A percentile compares a stretch with the other conserved stretches of the same genome.
These are phyloP conservation scores for Vishniacozyma victoriae DNA, from an alignment of 768 basidiomycete species.

Conservation along the genomic window DNA sequence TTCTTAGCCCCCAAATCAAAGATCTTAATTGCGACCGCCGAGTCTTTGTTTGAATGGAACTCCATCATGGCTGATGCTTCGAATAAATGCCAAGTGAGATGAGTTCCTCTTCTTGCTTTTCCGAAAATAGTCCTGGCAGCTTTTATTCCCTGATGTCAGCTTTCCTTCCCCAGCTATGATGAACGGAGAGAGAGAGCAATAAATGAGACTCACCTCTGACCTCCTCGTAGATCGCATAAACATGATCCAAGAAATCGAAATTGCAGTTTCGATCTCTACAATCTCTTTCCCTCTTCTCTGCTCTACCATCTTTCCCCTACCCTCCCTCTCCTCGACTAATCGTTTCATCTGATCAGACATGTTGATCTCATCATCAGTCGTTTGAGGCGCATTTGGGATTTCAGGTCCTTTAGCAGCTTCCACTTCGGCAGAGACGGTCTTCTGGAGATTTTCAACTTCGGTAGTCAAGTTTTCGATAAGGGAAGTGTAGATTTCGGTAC, in stretches of 20 bases:
- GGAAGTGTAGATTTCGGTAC: constrained; percentile 65
- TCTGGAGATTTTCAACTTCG: constrained; percentile 40
- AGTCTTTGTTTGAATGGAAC: constrained; percentile 77
- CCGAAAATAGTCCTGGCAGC: constrained; percentile 70
- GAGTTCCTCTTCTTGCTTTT: constrained; percentile 62
- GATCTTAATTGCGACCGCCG: constrained; percentile 75
- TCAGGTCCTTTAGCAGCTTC: constrained; percentile 50
- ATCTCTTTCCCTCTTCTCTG: constrained; percentile 46
- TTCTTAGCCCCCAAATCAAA: constrained; percentile 87
- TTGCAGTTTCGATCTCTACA: constrained; percentile 59
- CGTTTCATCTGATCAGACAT: constrained; percentile 50
- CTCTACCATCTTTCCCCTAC: constrained; percentile 35
- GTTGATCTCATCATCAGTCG: constrained; percentile 29
- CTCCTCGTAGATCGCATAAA: constrained; percentile 89
- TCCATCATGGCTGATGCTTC: constrained; percentile 93
- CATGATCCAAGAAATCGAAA: constrained; percentile 67
- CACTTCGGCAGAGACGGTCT: constrained; percentile 39
- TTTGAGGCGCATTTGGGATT: constrained; percentile 17
- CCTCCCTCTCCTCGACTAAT: constrained; percentile 39
- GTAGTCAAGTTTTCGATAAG: constrained; percentile 62
- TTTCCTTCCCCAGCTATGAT: neutral
- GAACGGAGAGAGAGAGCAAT: neutral
- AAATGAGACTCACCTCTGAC: constrained; percentile 62
- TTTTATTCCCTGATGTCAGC: constrained; percentile 57
- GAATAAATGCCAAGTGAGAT: constrained; percentile 76